Conservation (phyloP, 805 yeast species). For the Kluyveromyces lactis region DNA sequence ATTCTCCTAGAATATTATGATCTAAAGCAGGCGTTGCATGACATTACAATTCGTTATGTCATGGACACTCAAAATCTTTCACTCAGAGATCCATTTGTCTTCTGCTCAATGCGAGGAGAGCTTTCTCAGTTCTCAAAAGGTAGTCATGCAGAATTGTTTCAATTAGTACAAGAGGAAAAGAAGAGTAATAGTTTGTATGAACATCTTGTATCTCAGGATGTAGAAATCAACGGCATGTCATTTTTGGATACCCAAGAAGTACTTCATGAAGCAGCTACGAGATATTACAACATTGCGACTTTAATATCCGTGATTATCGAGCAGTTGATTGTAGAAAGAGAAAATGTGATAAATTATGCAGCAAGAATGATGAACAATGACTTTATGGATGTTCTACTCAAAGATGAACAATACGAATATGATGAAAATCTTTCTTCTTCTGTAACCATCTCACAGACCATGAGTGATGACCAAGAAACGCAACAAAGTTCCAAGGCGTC, state of each 20-base stretch:
- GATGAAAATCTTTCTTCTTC: neutral
- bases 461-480: constrained; percentile 7
- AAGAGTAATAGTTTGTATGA: constrained; percentile 40
- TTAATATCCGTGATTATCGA: constrained; percentile 35
- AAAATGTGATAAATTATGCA: constrained; percentile 60
- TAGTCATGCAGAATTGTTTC: neutral
- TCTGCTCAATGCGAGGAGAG: constrained; percentile 54
- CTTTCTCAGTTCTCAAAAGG: constrained; percentile 16
- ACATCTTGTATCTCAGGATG: constrained; percentile 40
- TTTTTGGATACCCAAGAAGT: constrained; percentile 26
- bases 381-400: constrained; percentile 49
- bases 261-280: constrained; percentile 26
- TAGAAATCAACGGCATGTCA: constrained; percentile 32
- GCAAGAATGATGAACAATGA: constrained; percentile 73
- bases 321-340: constrained; percentile 62
- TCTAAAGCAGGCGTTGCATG: constrained; percentile 64
- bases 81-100: constrained; percentile 66
- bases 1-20: constrained; percentile 60
- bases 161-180: constrained; percentile 33
- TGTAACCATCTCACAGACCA: neutral
- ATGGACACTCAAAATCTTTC: constrained; percentile 58
- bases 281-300: constrained; percentile 29
- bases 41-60: constrained; percentile 1
- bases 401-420: constrained; percentile 37
- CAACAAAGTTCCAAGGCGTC: constrained; percentile 1